Evolutionary conservation across 2,329 filamentous ascomycete species (phyloP), one percentile per base, ranked within the genome.

Genomic region (Escovopsis sp.): DNA sequence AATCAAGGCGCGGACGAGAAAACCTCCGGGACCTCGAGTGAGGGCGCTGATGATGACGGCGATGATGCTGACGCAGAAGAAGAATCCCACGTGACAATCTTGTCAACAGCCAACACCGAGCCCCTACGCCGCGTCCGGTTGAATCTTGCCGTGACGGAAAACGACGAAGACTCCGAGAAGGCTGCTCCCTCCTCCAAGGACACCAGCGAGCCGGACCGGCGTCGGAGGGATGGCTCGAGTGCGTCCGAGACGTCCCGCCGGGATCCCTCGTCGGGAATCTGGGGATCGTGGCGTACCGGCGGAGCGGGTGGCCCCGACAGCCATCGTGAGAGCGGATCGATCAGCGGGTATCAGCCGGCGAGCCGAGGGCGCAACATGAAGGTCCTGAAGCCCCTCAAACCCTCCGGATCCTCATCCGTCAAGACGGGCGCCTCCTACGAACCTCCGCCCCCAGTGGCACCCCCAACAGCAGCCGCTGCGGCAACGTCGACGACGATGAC

Each of bases 371-470:
- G 82, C 39, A 79, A 78, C 39, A 96, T 96, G 82, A 96, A 94
- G 65, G 81, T 95, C 2, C 68, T 96, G 40, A 86, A 87, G 54
- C 79, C 89, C 1, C 72, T 71, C 43, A 91, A 86, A 57, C 69
- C 79, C 6, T 30, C 79, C 6, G 62, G 63, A 16, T 72, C 79
- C 0, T 63, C 64, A 2, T 69, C 70, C 10, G 62, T 64, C 2
- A 67, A 67, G 44, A 68, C 69, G 0, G 70, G 70, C 1, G 52
- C 67, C 2, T 58, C 70, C 2, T 74, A 75, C 43, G 76, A 80
- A 47, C 63, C 69, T 9, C 8, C 25, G 6, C 6, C 25, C 25
- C 25, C 25, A 6, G 25, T 27, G 5, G 25, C 9, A 5, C n/a
- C n/a, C n/a, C n/a, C 20, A 20, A 20, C 20, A 20, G 27, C 27